Conservation (phyloP, 2,329 filamentous ascomycete genomes). For the Ophiocordyceps unilateralis region DNA sequence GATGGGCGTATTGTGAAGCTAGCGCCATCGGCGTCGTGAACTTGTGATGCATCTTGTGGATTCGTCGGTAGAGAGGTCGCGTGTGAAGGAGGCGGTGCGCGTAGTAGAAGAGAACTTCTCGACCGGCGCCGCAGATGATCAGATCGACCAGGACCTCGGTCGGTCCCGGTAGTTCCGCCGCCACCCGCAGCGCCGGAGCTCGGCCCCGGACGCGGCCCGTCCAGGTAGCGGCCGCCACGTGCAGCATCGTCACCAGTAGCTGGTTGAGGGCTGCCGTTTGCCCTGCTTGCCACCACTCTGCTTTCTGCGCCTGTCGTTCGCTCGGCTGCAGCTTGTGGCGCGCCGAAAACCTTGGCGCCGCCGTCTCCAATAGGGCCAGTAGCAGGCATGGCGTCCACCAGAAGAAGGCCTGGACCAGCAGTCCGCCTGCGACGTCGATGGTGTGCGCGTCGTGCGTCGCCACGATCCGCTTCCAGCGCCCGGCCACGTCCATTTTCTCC, state of each 20-base stretch:
- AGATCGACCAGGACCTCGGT: slow-evolving; percentile 22
- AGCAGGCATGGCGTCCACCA: slow-evolving; percentile 26
- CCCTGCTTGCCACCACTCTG: slow-evolving; percentile 26
- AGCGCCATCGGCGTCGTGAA: slow-evolving; percentile 38
- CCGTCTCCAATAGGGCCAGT: slow-evolving; percentile 24
- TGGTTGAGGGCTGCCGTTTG: slow-evolving; percentile 30
- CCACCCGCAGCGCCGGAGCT: slow-evolving; percentile 20
- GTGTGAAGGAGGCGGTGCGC: slow-evolving; percentile 34
- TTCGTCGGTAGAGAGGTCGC: slow-evolving; percentile 25
- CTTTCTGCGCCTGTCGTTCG: slow-evolving; percentile 26
- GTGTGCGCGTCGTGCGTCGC: slow-evolving; percentile 10
- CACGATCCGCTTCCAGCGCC: slow-evolving; percentile 8
- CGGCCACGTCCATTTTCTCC: background rate
- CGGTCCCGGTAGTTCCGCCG: slow-evolving; percentile 16
- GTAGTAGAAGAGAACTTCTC: slow-evolving; percentile 39
- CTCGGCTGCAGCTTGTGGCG: slow-evolving; percentile 37
- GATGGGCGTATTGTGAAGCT: slow-evolving; percentile 38
- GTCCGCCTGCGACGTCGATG: slow-evolving; percentile 23
- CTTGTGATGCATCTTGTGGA: slow-evolving; percentile 39
- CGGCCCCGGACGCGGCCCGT: slow-evolving; percentile 3
- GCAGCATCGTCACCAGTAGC: slow-evolving; percentile 18
- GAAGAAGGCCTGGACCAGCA: slow-evolving; percentile 22
- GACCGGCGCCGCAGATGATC: slow-evolving; percentile 19
- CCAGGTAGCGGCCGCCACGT: slow-evolving; percentile 8
- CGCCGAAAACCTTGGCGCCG: slow-evolving; percentile 28